Evolutionary conservation across 768 basidiomycete genomes (phyloP), one percentile per base, ranked within the genome.

Genomic region (Daedaleopsis sinensis): DNA sequence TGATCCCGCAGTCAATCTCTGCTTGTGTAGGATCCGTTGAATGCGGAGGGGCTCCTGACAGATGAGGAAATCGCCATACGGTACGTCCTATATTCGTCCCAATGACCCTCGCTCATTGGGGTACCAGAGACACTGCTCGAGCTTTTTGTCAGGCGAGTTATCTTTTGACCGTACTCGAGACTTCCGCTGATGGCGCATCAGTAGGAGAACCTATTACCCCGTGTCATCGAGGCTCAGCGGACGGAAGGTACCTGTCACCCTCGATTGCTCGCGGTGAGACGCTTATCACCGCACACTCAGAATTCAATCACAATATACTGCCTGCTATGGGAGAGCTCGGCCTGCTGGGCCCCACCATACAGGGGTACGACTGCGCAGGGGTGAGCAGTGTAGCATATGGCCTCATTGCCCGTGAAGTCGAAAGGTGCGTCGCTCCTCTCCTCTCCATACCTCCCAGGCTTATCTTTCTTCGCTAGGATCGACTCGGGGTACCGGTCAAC

Each of bases 401-500:
- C 6, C 81, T 98, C 27, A 91, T 98, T 68, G 93, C 94, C 4
- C 81, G 96, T 43, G 96, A 98, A 73, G 89, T 98, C 4, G 96
- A 98, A 76, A 81, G 93, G 94, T 91, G 43, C 18, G 77, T 68
- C 16, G 18, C 39, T 18, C 18, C 21, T 38, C 52, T 8, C 23
- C 46, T 18, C 32, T 24, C 11, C 32, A 43, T n/a, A n/a, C 16
- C 6, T 57, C 11, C 11, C 19, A 16, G 9, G 50, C 36, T 36
- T n/a, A 6, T 37, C 19, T 42, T 18, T 18, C 47, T 21, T 23
- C 47, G 47, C 12, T 67, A 94, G 96, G 63, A 88, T 98, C 42
- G 96, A 99, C 72, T 98, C 96, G 2, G 96, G 96, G 0, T 98
- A 97, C 71, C 91, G 96, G 24, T 96, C 93, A 5, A 96, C 89